Evolutionary conservation across 1,284 basidiomycete species (phyloP), one percentile per base, ranked within the genome.

Genomic region (Trichosporon coremiiforme): DNA sequence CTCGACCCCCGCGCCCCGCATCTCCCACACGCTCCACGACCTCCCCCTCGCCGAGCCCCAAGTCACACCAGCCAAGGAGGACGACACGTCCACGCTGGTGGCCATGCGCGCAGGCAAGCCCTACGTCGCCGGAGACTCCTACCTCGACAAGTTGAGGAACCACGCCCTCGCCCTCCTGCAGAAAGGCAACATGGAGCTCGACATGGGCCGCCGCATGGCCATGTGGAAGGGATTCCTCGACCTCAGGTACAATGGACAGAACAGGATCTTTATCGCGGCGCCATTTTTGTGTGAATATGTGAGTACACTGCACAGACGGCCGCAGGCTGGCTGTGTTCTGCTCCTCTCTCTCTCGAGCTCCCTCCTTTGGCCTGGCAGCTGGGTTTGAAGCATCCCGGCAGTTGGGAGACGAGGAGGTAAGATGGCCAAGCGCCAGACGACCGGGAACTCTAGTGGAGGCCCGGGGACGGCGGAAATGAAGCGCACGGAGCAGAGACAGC

Each of bases 251-350:
- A 68, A 66, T n/a, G n/a, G 72, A 63, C 45, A 68, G 66, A 67
- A 57, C 66, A 65, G 66, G 67, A 71, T 36, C 41, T 73, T n/a
- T 41, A 68, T 75, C n/a, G 55, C 41, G 10, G 41, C 73, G 62
- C 77, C 77, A 2, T 78, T 80, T 38, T 75, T 75, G 41, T 80
- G 76, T 66, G 81, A 83, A 74, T 83, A 82, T 68, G 81, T 80
- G 71, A 73, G 79, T 78, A n/a, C n/a, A n/a, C n/a, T n/a, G n/a
- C n/a, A n/a, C n/a, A n/a, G n/a, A n/a, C n/a, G n/a, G n/a, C n/a
- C n/a, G n/a, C n/a, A n/a, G n/a, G n/a, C n/a, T n/a, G n/a, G n/a
- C n/a, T n/a, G n/a, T n/a, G n/a, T n/a, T n/a, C n/a, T n/a, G n/a
- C n/a, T n/a, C n/a, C n/a, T n/a, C n/a, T n/a, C n/a, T n/a, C n/a